Evolutionary conservation across 2,329 filamentous ascomycete genomes (phyloP).

Genomic region (Arthrobotrys sphaeroides): DNA sequence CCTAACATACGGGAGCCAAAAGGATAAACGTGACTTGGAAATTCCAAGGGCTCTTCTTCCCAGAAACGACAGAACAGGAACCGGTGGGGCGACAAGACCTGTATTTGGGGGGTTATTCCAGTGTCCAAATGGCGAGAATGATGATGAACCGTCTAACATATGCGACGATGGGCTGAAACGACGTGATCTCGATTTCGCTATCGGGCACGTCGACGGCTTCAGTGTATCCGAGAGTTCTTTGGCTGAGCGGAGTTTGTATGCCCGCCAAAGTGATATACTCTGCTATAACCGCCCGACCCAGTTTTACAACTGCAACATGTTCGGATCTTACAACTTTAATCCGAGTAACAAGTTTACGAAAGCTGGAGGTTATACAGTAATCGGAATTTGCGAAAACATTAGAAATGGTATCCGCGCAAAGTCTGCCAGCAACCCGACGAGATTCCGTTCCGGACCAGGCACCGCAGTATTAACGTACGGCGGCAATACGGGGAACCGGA

Average conservation of each 20-base stretch:
- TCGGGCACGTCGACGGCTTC: background rate
- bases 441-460: background rate
- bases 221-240: background rate
- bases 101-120: conserved; percentile 24
- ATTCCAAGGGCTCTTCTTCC: background rate
- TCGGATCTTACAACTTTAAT: conserved; percentile 24
- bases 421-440: background rate
- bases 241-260: background rate
- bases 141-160: conserved; percentile 4
- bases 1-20: conserved; percentile 17
- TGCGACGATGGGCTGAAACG: conserved; percentile 14
- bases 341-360: conserved; percentile 1
- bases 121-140: conserved; percentile 23
- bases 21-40: conserved; percentile 8
- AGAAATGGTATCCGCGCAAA: conserved; percentile 19
- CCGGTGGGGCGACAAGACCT: background rate
- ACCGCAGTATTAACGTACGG: conserved; percentile 8
- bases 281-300: conserved; percentile 19
- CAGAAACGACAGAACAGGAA: conserved; percentile 11
- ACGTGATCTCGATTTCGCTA: background rate
- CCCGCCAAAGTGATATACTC: background rate
- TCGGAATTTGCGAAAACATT: conserved; percentile 29
- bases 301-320: conserved; percentile 34
- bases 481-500: background rate
- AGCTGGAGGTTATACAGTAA: conserved; percentile 8